phyloP scores from a whole-genome alignment of 2,329 filamentous ascomycete genomes.

The Aspergillus ibericus region DNA sequence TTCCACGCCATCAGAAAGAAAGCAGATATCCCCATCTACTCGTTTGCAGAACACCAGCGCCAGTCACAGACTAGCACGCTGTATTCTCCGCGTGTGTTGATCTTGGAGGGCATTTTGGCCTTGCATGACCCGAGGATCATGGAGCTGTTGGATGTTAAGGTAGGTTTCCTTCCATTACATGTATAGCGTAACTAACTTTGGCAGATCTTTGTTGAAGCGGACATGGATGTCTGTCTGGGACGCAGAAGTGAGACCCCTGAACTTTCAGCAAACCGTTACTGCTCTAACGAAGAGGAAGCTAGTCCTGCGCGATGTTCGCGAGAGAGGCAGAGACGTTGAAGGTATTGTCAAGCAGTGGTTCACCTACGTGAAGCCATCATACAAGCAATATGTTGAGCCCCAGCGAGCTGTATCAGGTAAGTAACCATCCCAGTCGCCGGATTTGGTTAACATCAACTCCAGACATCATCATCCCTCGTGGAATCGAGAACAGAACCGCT shows the following conservation, averaged over 20 bases:
- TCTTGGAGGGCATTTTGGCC: constrained; percentile 94
- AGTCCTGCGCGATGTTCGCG: constrained; percentile 85
- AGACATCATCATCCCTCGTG: constrained; percentile 93
- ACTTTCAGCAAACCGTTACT: neutral
- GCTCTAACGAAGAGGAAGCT: constrained; percentile 24
- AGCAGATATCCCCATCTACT: constrained; percentile 91
- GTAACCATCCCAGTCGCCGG: constrained; percentile 17
- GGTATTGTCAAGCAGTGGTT: constrained; percentile 99
- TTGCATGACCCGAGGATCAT: constrained; percentile 83
- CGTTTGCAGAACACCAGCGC: constrained; percentile 86
- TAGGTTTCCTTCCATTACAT: constrained; percentile 38
- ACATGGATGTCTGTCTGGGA: constrained; percentile 89
- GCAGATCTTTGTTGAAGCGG: constrained; percentile 92
- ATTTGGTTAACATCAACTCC: constrained; percentile 12
- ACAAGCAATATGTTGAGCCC: constrained; percentile 88
- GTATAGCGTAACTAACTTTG: constrained; percentile 14
- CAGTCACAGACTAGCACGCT: constrained; percentile 78
- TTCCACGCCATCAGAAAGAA: constrained; percentile 31
- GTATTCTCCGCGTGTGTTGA: constrained; percentile 93
- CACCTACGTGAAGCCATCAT: constrained; percentile 92
- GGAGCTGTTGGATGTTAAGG: constrained; percentile 86
- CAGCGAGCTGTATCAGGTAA: constrained; percentile 80
- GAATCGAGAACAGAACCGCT: constrained; percentile 90
- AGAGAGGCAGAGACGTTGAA: constrained; percentile 86
- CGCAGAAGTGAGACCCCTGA: constrained; percentile 66